A percentile compares a stretch with the other conserved stretches of the same genome.
phyloP scores from a whole-genome alignment of 768 basidiomycete species.

The Grammothele lineata region DNA sequence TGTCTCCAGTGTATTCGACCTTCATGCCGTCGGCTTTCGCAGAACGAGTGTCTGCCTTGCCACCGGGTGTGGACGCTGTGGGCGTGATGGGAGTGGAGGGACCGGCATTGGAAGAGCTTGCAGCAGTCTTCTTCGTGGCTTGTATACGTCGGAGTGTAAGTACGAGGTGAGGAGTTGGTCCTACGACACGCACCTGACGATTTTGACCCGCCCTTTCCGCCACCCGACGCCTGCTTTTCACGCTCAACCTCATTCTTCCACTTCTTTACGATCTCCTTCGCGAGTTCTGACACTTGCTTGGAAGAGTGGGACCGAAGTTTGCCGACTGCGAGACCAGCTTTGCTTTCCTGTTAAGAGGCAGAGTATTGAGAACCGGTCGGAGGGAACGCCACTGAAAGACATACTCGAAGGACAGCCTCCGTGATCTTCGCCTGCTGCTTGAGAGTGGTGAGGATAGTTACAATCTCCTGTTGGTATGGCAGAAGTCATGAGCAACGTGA shows the following conservation, averaged over 20 bases:
- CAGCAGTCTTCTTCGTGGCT: constrained; percentile 18
- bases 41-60: constrained; percentile 42
- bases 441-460: constrained; percentile 54
- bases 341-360: constrained; percentile 67
- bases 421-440: constrained; percentile 68
- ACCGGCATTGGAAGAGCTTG: constrained; percentile 10
- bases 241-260: constrained; percentile 90
- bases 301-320: constrained; percentile 74
- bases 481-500: constrained; percentile 22
- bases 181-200: constrained; percentile 33
- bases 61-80: constrained; percentile 13
- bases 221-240: constrained; percentile 38
- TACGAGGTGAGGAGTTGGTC: no score
- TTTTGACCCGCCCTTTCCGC: constrained; percentile 20
- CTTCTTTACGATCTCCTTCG: constrained; percentile 87
- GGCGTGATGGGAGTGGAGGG: constrained; percentile 24
- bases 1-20: constrained; percentile 54
- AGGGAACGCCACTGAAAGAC: constrained; percentile 30
- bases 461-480: constrained; percentile 46
- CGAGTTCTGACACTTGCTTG: constrained; percentile 73
- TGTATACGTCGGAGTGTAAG: background rate
- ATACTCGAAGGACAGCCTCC: constrained; percentile 70
- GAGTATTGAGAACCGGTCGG: background rate
- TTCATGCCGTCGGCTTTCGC: constrained; percentile 71
- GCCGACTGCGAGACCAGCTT: constrained; percentile 87